Evolutionary conservation across 140 eudicot genomes (phyloP), one percentile per base, ranked within the genome.

Genomic region (Senecio squalidus): DNA sequence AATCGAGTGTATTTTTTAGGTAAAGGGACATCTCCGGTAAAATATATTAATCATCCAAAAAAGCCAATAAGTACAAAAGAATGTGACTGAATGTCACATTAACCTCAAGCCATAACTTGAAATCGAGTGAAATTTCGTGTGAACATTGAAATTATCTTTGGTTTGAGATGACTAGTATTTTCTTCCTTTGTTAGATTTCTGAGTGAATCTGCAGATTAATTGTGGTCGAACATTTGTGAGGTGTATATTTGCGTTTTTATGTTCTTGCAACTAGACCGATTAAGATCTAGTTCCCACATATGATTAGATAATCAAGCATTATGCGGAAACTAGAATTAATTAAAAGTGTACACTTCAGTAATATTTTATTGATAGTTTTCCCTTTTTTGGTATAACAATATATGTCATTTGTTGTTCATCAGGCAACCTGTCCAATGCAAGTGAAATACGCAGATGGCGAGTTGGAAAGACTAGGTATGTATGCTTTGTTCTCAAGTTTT

Each of bases 381-480:
- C 11, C 11, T 64, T n/a, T 56, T 66, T 68, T 74, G 61, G 52
- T 67, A 48, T 73, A 45, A 75, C 54, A 68, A 54, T 61, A 30
- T 55, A 20, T 64, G 49, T 69, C 20, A 2, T 64, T 31, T 82
- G 67, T 78, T 66, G 55, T 66, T 29, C 23, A 71, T 78, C 92
- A 91, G 98, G 98, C 98, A 60, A 77, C 96, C 56, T 79, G 84
- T 84, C 98, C 96, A 18, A 68, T 91, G 86, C 98, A 91, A 91
- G 98, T 91, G 82, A 91, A 91, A 78, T 91, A 86, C 61, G 98
- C 98, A 18, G 96, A 91, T 66, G 98, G 96, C 46, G 98, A 92
- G 74, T 68, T 92, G 78, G 96, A 92, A 84, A 87, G 98, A 67
- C 92, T 92, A 82, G 98, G 98, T 87, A 63, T 21, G 68, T 75